Percentiles rank a stretch among this genome's conserved stretches.
phyloP scores from a whole-genome alignment of 1,284 basidiomycete genomes.

The Cryptococcus sp. region DNA sequence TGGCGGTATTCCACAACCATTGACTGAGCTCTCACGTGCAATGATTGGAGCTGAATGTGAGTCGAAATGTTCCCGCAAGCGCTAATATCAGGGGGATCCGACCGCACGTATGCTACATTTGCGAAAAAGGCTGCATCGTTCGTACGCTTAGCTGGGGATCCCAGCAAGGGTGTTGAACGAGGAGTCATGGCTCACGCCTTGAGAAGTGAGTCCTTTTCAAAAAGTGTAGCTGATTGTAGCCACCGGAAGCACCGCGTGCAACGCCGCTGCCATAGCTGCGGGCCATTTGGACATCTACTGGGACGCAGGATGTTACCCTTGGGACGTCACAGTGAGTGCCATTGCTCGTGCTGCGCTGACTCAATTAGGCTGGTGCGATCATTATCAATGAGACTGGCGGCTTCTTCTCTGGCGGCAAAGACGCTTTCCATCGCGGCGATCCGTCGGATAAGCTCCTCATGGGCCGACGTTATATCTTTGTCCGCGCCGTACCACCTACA shows the following conservation, averaged over 20 bases:
- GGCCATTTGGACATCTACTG: constrained; percentile 73
- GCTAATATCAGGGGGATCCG: constrained; percentile 68
- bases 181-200: constrained; percentile 86
- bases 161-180: constrained; percentile 65
- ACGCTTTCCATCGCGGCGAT: constrained; percentile 59
- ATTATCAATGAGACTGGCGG: constrained; percentile 88
- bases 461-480: constrained; percentile 79
- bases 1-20: constrained; percentile 68
- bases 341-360: not conserved
- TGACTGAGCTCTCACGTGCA: constrained; percentile 74
- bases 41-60: constrained; percentile 78
- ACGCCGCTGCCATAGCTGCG: constrained; percentile 77
- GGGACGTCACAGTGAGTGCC: constrained; percentile 75
- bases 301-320: constrained; percentile 60
- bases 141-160: constrained; percentile 73
- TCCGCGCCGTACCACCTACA: constrained; percentile 51
- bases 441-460: constrained; percentile 66
- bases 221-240: constrained; percentile 16
- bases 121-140: constrained; percentile 70
- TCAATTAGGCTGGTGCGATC: constrained; percentile 71
- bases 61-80: constrained; percentile 2
- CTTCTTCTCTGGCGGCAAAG: constrained; percentile 67
- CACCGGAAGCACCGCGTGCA: constrained; percentile 79
- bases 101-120: constrained; percentile 65
- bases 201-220: constrained; percentile 55